phyloP scores from a whole-genome alignment of 768 basidiomycete genomes.

The Podaxis sp. region DNA sequence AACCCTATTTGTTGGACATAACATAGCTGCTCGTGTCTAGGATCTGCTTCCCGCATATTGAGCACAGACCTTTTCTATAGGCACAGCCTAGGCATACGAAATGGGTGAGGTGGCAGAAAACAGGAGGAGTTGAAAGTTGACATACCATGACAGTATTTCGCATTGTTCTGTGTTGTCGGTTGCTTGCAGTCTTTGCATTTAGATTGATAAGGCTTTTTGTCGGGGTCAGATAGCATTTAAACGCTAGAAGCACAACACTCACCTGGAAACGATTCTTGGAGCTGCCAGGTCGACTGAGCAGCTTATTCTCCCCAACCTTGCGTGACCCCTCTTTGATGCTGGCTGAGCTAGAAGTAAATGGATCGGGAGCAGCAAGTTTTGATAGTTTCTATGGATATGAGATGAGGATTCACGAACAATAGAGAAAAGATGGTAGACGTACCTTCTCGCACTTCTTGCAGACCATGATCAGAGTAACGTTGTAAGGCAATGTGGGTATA shows the following conservation, averaged over 20 bases:
- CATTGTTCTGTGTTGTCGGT: slow-evolving; percentile 79
- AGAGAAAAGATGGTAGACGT: slow-evolving; percentile 27
- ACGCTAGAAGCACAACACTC: slow-evolving; percentile 25
- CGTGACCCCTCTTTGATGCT: slow-evolving; percentile 80
- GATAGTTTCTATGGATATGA: slow-evolving; percentile 74
- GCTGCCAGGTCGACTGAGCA: slow-evolving; percentile 65
- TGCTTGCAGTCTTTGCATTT: slow-evolving; percentile 91
- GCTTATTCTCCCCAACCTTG: slow-evolving; percentile 85
- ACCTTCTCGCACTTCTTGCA: slow-evolving; percentile 86
- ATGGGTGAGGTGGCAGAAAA: slow-evolving; percentile 10
- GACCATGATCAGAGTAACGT: slow-evolving; percentile 54
- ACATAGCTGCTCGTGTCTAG: slow-evolving; percentile 81
- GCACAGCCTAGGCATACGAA: slow-evolving; percentile 62
- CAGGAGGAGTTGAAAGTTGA: slow-evolving; percentile 16
- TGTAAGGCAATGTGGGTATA: slow-evolving; percentile 21
- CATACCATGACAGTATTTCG: slow-evolving; percentile 87
- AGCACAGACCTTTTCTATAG: slow-evolving; percentile 83
- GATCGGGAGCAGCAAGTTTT: slow-evolving; percentile 87
- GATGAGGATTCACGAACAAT: slow-evolving; percentile 19
- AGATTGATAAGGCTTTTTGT: slow-evolving; percentile 72
- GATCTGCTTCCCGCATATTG: slow-evolving; percentile 86
- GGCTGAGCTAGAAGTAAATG: slow-evolving; percentile 70
- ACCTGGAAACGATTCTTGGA: slow-evolving; percentile 81
- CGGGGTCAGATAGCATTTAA: slow-evolving; percentile 21
- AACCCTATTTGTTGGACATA: slow-evolving; percentile 76